phyloP scores from a whole-genome alignment of 1,284 basidiomycete genomes.

The Schizophyllum amplum region DNA sequence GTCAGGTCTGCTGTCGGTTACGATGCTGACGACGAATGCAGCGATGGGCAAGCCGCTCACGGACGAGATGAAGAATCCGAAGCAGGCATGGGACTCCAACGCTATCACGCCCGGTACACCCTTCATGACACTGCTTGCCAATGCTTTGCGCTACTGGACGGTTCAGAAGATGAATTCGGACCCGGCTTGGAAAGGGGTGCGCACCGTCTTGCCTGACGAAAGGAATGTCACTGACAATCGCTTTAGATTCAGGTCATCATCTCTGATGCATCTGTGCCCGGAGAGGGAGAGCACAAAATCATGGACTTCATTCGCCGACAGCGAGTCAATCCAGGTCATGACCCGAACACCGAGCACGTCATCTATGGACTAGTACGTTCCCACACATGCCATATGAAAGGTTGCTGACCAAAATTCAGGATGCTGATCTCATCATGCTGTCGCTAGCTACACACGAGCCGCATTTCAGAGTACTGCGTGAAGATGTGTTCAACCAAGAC shows the following conservation, averaged over 20 bases:
- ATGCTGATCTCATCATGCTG: conserved; percentile 99
- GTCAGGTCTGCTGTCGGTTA: neutral
- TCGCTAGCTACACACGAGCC: conserved; percentile 98
- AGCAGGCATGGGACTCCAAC: conserved; percentile 94
- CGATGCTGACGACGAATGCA: conserved; percentile 19
- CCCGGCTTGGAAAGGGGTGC: conserved; percentile 89
- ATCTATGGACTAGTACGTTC: conserved; percentile 89
- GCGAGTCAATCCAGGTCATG: conserved; percentile 78
- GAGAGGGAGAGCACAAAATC: conserved; percentile 99
- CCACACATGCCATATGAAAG: neutral
- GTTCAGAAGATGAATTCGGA: conserved; percentile 93
- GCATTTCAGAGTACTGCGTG: conserved; percentile 93
- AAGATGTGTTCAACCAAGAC: conserved; percentile 93
- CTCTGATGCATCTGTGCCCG: conserved; percentile 94
- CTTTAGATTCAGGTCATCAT: conserved; percentile 87
- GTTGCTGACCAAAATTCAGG: conserved; percentile 38
- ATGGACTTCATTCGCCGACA: conserved; percentile 98
- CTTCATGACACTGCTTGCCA: conserved; percentile 92
- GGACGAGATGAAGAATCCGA: conserved; percentile 72
- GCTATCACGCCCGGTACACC: conserved; percentile 98
- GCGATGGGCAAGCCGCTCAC: conserved; percentile 87
- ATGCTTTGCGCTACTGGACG: conserved; percentile 93
- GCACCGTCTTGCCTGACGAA: conserved; percentile 17
- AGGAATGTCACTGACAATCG: conserved; percentile 8
- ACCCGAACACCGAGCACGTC: conserved; percentile 94